Conservation (phyloP, 2,329 filamentous ascomycete genomes). For the Fusarium tricinctum region DNA sequence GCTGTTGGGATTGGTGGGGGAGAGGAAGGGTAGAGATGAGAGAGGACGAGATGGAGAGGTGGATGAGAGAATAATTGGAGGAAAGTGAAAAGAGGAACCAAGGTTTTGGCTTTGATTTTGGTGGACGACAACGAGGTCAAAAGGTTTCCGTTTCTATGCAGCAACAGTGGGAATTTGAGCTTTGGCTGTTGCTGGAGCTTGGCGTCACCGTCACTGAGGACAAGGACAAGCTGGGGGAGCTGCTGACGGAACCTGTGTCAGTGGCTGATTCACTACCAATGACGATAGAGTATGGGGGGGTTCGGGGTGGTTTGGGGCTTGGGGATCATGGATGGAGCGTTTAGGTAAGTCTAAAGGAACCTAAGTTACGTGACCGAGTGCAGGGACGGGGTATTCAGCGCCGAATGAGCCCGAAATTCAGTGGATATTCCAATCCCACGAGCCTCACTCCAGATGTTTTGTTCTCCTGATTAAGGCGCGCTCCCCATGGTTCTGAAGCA, state of each 20-base stretch:
- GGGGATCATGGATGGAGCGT: slow-evolving; percentile 36
- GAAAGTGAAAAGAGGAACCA: slow-evolving; percentile 48
- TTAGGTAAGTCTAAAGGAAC: not conserved
- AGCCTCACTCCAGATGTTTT: slow-evolving; percentile 32
- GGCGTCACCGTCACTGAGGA: slow-evolving; percentile 61
- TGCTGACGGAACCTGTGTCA: slow-evolving; percentile 54
- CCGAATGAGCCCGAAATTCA: slow-evolving; percentile 34
- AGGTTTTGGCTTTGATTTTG: slow-evolving; percentile 20
- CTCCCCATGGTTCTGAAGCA: slow-evolving; percentile 30
- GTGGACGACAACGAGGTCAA: slow-evolving; percentile 50
- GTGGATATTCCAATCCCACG: slow-evolving; percentile 33
- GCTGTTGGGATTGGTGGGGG: slow-evolving; percentile 50
- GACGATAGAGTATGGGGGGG: slow-evolving; percentile 28
- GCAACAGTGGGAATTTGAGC: slow-evolving; percentile 44
- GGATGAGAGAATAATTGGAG: slow-evolving; percentile 40
- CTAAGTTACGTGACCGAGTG: slow-evolving; percentile 26
- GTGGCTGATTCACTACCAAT: slow-evolving; percentile 49
- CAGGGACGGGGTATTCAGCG: slow-evolving; percentile 22
- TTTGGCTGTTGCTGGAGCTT: slow-evolving; percentile 56
- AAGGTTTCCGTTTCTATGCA: slow-evolving; percentile 39
- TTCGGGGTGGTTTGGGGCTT: slow-evolving; percentile 19
- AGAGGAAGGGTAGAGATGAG: slow-evolving; percentile 39
- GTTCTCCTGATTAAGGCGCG: slow-evolving; percentile 36
- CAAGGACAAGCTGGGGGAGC: slow-evolving; percentile 67
- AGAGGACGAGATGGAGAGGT: slow-evolving; percentile 26